phyloP scores from a whole-genome alignment of 768 basidiomycete species.

The Leccinum truebloodii region DNA sequence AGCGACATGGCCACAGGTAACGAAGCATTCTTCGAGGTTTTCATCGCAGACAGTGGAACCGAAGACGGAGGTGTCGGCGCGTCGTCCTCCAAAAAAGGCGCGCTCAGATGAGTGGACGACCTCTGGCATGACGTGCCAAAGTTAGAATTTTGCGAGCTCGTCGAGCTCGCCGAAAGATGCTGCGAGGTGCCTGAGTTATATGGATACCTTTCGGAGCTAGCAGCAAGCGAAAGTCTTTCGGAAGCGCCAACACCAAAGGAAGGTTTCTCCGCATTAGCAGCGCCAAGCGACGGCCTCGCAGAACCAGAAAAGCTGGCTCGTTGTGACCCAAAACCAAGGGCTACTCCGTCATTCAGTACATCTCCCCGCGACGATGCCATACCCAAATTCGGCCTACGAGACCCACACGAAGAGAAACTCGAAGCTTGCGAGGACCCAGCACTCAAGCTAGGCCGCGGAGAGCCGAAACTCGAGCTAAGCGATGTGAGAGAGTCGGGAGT shows the following conservation, averaged over 20 bases:
- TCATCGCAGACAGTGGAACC: slow-evolving; percentile 3
- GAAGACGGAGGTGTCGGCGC: slow-evolving; percentile 9
- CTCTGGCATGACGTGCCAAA: slow-evolving; percentile 17
- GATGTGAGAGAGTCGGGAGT: slow-evolving; percentile 31
- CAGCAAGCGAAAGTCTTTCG: slow-evolving; percentile 22
- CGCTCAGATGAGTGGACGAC: neutral
- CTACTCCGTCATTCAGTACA: slow-evolving; percentile 15
- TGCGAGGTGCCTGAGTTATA: slow-evolving; percentile 17
- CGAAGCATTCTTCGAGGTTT: slow-evolving; percentile 8
- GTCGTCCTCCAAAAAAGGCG: slow-evolving; percentile 23
- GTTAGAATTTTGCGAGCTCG: slow-evolving; percentile 8
- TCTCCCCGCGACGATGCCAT: slow-evolving; percentile 24
- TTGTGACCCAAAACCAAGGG: slow-evolving; percentile 22
- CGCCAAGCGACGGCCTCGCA: slow-evolving; percentile 20
- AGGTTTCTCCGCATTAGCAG: slow-evolving; percentile 18
- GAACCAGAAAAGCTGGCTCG: slow-evolving; percentile 24
- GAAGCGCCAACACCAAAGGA: slow-evolving; percentile 15
- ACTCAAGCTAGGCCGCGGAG: slow-evolving; percentile 28
- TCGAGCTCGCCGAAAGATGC: slow-evolving; percentile 6
- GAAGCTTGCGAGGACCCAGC: slow-evolving; percentile 31
- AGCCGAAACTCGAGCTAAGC: slow-evolving; percentile 27
- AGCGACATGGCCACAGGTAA: slow-evolving; percentile 20
- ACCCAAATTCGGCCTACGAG: slow-evolving; percentile 26
- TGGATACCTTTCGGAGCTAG: slow-evolving; percentile 13
- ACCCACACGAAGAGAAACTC: slow-evolving; percentile 26